These are phyloP conservation scores for Pleurotus tuber-regium DNA, from an alignment of 768 basidiomycete species.

Conservation along the genomic window DNA sequence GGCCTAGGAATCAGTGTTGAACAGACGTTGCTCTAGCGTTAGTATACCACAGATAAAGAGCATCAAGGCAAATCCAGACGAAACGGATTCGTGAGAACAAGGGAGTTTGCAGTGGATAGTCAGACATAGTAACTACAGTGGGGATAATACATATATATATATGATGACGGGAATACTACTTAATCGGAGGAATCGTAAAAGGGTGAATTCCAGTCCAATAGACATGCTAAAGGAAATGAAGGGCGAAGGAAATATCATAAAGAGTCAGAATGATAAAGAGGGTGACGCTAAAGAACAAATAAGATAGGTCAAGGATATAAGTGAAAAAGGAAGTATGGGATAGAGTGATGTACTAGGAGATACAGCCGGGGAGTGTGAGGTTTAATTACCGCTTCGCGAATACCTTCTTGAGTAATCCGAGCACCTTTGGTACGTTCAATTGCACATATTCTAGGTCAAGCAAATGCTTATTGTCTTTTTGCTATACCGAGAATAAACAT, in stretches of 20 bases:
- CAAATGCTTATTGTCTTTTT: conserved; percentile 98
- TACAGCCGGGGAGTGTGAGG: conserved; percentile 27
- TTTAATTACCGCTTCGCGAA: conserved; percentile 75
- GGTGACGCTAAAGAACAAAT: conserved; percentile 8
- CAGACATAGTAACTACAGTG: conserved; percentile 20
- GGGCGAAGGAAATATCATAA: not conserved
- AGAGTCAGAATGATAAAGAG: not conserved
- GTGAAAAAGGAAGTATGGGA: conserved; percentile 16
- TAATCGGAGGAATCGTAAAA: no score
- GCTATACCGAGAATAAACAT: no score
- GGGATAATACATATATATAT: conserved; percentile 31
- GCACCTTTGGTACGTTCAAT: conserved; percentile 92
- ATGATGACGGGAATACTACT: conserved; percentile 21
- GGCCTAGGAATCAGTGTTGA: no score
- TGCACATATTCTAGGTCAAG: conserved; percentile 98
- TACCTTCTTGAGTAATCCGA: conserved; percentile 90
- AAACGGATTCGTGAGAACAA: not conserved
- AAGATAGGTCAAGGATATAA: conserved; percentile 12
- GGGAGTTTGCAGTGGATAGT: not conserved
- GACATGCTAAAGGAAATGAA: not conserved
- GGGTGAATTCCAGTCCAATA: conserved; percentile 6
- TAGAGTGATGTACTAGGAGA: conserved; percentile 21
- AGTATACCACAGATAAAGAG: no score
- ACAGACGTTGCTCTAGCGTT: no score
- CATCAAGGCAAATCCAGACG: no score